Evolutionary conservation across 208 protist species (phyloP), one percentile per base, ranked within the genome.

Genomic region (Wallacemonas collosoma): DNA sequence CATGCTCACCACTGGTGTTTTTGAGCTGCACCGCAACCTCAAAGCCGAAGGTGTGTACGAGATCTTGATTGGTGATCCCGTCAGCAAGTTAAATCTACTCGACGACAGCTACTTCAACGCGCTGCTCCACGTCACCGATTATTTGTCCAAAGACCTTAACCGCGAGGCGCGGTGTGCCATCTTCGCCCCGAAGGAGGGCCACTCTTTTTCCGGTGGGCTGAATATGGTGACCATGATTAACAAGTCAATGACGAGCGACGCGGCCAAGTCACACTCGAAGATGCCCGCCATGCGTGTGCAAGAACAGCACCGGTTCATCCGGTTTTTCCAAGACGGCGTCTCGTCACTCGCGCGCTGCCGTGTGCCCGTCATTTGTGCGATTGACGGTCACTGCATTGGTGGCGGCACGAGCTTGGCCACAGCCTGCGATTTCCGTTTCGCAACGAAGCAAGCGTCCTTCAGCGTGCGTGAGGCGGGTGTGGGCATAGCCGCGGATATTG

Each of bases 401-500:
- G 86, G 85, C n/a, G 88, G 73, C 39, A 89, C 87, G 47, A 90
- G 88, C 64, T 48, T 95, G 38, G 77, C 81, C 3, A 93, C 79
- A 17, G 83, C 87, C 40, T 88, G 82, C 76, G 88, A 93, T 69
- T 35, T 91, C 39, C 79, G 91, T 12, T 88, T 90, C 64, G 45
- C 77, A 41, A 94, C 88, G 38, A 41, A 61, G n/a, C 68, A 73
- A 9, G 72, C 87, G 17, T 76, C 71, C 14, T 93, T 94, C 74
- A 81, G 73, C 8, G 75, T 95, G 40, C 83, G 79, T 36, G 91
- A 95, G 61, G 82, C 83, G 11, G 64, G 74, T 3, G 82, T 95
- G n/a, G 87, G 83, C 35, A 72, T 95, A n/a, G 78, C 79, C 2
- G 83, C 91, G 12, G 91, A 93, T 75, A 81, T 94, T 61, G 90